Evolutionary conservation across 116 monocot genomes (phyloP).

Genomic region (Papilionanthe hybrid): DNA sequence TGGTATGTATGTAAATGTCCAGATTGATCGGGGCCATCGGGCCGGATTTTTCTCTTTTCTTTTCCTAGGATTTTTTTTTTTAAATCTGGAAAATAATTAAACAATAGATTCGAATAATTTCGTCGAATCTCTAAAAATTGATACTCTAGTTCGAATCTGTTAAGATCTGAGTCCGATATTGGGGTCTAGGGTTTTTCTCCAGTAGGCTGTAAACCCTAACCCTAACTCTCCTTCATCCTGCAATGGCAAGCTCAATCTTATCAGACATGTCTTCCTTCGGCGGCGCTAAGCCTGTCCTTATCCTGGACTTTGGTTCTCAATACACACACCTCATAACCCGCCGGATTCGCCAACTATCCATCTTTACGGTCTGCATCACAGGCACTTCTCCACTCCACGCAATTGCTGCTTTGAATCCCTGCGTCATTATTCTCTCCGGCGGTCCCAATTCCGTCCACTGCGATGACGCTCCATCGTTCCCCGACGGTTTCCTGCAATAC

Average conservation of each 20-base stretch:
- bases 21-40: too few relatives aligned
- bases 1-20: too few relatives aligned
- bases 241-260: conserved; percentile 4
- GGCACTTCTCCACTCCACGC: conserved; percentile 57
- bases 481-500: conserved; percentile 73
- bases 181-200: neutral
- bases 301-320: conserved; percentile 95
- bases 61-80: too few relatives aligned
- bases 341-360: conserved; percentile 73
- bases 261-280: conserved; percentile 10
- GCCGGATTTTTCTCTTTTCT: too few relatives aligned
- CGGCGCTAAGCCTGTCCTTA: conserved; percentile 62
- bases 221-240: neutral
- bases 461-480: conserved; percentile 61
- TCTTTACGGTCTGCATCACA: conserved; percentile 84
- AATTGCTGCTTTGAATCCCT: conserved; percentile 49
- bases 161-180: too few relatives aligned
- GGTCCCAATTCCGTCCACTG: conserved; percentile 95
- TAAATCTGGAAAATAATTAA: too few relatives aligned
- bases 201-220: neutral
- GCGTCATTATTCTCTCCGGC: conserved; percentile 81
- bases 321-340: conserved; percentile 99
- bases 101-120: too few relatives aligned
- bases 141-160: too few relatives aligned
- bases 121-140: too few relatives aligned